Percentiles rank a stretch among this genome's conserved stretches.
These are phyloP conservation scores for Agrostemma githago DNA, from an alignment of 148 eudicot species.

Conservation along the genomic window DNA sequence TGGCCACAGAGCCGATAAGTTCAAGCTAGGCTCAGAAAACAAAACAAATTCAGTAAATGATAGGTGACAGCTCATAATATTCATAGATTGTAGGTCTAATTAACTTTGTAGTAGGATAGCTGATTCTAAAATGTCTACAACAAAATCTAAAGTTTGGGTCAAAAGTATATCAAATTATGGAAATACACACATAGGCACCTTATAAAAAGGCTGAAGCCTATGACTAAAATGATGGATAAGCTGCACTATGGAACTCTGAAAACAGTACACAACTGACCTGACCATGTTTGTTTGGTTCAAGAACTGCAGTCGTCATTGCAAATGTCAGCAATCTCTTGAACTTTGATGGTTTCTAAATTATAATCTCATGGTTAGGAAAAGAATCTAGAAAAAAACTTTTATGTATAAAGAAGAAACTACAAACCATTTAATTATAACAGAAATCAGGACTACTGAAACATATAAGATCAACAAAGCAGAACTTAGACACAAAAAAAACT, in stretches of 20 bases:
- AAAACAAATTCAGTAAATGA: not conserved
- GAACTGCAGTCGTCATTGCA: conserved; percentile 44
- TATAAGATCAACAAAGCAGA: not conserved
- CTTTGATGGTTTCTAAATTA: conserved; percentile 54
- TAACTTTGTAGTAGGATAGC: not conserved
- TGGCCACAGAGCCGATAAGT: not conserved
- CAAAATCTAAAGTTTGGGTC: not conserved
- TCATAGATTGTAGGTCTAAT: not conserved
- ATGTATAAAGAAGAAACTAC: not conserved
- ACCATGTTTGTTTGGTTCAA: conserved; percentile 39
- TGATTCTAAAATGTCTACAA: not conserved
- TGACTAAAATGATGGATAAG: not conserved
- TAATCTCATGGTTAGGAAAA: conserved; percentile 15
- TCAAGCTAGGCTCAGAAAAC: conserved; percentile 1
- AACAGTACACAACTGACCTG: conserved; percentile 44
- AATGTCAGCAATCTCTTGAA: conserved; percentile 58
- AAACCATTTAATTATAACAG: not conserved
- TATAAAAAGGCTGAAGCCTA: not conserved
- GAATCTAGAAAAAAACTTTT: conserved; percentile 7
- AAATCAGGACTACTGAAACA: not conserved
- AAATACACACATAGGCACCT: not conserved
- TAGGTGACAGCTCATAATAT: not conserved
- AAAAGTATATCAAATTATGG: not conserved
- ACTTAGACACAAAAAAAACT: not conserved
- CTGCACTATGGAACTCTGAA: not conserved